Base-by-base conservation (phyloP, 225 moss, liverwort and hornwort genomes). In the Physcomitrellopsis africana region DNA sequence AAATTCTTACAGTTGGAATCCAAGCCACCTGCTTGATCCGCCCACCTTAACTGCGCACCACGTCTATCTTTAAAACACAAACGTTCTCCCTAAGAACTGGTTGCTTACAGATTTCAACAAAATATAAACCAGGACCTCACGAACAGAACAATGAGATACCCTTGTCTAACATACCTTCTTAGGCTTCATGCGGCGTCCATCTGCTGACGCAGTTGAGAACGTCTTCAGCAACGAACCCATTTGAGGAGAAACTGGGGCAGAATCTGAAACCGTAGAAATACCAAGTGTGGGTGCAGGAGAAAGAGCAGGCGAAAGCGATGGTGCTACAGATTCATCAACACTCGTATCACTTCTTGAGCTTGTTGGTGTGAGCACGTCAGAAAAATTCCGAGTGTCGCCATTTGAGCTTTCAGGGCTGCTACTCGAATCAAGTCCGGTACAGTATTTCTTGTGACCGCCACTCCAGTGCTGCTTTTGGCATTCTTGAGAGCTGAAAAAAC, bases 401-500 rank as follows among this genome's bases (percentile, higher is more conserved):
- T 82, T 83, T 15, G 93, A 90, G 64, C 88, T 89, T 74, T 75
- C 76, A 60, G 82, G 79, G 76, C 91, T 91, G 73, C 91, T 89
- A 65, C 84, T 82, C 67, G 83, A 71, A 63, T 81, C 86, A 53
- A 87, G 86, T 22, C 72, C 64, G 53, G 83, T 83, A 81, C 96
- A 96, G 70, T 89, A 88, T 67, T 70, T 72, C 81, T 81, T 92
- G 82, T 96, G 96, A 53, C 85, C 91, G 20, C 84, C 79, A 57
- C 80, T 87, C 96, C 96, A 96, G 58, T 96, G 96, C 62, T 81
- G 86, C 57, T 60, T 5, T 81, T 96, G 96, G 82, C 96, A 96
- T 54, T 76, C 76, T 44, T 79, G 70, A 81, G 94, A 92, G 81
- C 96, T 96, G 79, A 45, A 81, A 64, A 78, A 58, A 76, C 24